Percentiles rank a stretch among this genome's conserved stretches.
These are phyloP conservation scores for Alternaria gansuensis DNA, from an alignment of 2,329 filamentous ascomycete genomes.

Conservation along the genomic window DNA sequence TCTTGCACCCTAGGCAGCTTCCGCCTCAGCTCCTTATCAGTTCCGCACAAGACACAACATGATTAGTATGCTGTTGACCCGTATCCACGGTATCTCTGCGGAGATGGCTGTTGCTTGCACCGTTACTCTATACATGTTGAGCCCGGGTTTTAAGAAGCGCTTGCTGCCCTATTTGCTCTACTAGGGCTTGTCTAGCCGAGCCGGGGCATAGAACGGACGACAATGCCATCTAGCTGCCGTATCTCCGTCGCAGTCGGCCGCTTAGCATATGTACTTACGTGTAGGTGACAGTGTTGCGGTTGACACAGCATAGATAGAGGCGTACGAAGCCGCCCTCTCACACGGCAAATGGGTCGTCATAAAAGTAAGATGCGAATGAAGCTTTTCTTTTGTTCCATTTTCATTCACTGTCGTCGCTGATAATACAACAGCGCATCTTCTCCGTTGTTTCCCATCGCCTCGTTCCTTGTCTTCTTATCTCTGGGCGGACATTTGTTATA, in stretches of 20 bases:
- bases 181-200: neutral
- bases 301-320: constrained; percentile 23
- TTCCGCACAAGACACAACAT: constrained; percentile 11
- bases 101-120: constrained; percentile 11
- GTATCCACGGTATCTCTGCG: constrained; percentile 16
- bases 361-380: neutral
- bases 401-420: neutral
- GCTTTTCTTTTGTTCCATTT: neutral
- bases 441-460: neutral
- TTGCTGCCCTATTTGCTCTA: neutral
- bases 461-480: constrained; percentile 8
- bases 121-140: neutral
- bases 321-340: constrained; percentile 5
- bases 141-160: neutral
- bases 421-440: neutral
- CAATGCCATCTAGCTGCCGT: constrained; percentile 2
- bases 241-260: constrained; percentile 23
- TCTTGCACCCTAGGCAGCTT: constrained; percentile 8
- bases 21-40: constrained; percentile 23
- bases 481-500: constrained; percentile 2
- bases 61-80: constrained; percentile 17
- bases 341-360: neutral
- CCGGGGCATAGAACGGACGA: constrained; percentile 1
- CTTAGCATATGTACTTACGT: constrained; percentile 31
- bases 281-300: constrained; percentile 10